phyloP scores from a whole-genome alignment of 331 rosid genomes.

The Stylosanthes scabra region DNA sequence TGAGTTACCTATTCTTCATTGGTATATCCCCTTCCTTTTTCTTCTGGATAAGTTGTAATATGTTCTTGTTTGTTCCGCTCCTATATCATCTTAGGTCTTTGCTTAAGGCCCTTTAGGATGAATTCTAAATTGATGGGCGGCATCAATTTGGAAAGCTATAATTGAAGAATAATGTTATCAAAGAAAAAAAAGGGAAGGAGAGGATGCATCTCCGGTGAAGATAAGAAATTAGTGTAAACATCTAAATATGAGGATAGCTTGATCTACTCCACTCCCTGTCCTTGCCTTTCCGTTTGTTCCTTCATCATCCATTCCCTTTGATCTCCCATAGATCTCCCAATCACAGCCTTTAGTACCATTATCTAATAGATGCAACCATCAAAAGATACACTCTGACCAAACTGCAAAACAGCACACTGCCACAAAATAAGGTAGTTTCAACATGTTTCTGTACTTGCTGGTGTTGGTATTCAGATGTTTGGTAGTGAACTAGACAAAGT shows the following conservation, averaged over 20 bases:
- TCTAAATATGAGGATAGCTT: too few relatives aligned
- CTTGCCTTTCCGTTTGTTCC: too few relatives aligned
- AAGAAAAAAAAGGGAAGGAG: neutral
- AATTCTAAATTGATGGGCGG: slow-evolving; percentile 6
- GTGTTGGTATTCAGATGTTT: slow-evolving; percentile 9
- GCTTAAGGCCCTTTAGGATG: slow-evolving; percentile 14
- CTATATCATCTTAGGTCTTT: slow-evolving; percentile 18
- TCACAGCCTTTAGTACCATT: neutral
- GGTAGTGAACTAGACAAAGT: neutral
- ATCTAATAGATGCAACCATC: neutral
- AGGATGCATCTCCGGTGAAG: neutral
- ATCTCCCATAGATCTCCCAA: too few relatives aligned
- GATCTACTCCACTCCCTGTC: too few relatives aligned
- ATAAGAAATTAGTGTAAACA: neutral
- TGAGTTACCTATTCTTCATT: neutral
- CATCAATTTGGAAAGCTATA: neutral
- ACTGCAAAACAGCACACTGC: slow-evolving; percentile 7
- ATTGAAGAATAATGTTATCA: neutral
- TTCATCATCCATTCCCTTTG: too few relatives aligned
- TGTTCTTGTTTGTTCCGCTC: neutral
- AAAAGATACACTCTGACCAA: slow-evolving; percentile 5
- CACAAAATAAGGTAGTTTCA: slow-evolving; percentile 1
- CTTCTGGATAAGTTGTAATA: neutral
- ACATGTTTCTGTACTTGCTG: neutral
- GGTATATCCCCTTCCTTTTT: neutral